Conservation (phyloP, 2,329 filamentous ascomycete genomes). For the Esteya vermicola region DNA sequence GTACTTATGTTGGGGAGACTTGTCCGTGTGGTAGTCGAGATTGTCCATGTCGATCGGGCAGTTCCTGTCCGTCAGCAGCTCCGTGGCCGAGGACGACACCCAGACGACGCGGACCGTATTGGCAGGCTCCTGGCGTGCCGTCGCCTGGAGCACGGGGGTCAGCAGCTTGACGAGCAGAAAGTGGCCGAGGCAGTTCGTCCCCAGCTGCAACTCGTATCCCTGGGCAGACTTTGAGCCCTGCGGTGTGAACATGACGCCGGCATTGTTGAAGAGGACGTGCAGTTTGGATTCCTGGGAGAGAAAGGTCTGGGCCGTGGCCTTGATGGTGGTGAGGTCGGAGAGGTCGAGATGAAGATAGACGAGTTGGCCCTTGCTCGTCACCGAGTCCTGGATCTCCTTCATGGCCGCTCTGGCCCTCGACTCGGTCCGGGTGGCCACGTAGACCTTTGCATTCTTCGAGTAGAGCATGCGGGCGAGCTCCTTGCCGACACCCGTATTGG, state of each 20-base stretch:
- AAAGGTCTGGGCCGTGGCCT: conserved; percentile 15
- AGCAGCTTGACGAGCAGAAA: conserved; percentile 14
- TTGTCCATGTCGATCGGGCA: conserved; percentile 9
- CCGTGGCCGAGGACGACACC: conserved; percentile 8
- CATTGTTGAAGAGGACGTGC: conserved; percentile 24
- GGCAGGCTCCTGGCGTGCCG: conserved; percentile 1
- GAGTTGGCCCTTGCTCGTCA: conserved; percentile 18
- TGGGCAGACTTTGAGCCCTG: conserved; percentile 15
- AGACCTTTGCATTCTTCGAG: conserved; percentile 31
- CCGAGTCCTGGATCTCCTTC: conserved; percentile 18
- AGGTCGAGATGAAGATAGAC: conserved; percentile 27
- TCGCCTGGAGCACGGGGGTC: conserved; percentile 9
- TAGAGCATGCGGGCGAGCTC: conserved; percentile 37
- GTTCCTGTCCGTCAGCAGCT: conserved; percentile 5
- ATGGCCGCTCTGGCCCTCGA: conserved; percentile 26
- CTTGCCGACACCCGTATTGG: conserved; percentile 23
- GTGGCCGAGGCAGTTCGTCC: conserved; percentile 12
- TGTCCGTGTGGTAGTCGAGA: conserved; percentile 4
- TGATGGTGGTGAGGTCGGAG: conserved; percentile 15
- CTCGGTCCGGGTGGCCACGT: conserved; percentile 29
- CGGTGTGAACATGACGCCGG: conserved; percentile 20
- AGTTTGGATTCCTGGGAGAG: conserved; percentile 16
- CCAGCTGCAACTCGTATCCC: conserved; percentile 12
- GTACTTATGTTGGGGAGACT: conserved; percentile 1
- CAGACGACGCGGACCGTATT: conserved; percentile 11